Percentiles rank a stretch among this genome's conserved stretches.
Conservation (phyloP, 2,329 filamentous ascomycete species). For the Ceratocystis cubensis region DNA sequence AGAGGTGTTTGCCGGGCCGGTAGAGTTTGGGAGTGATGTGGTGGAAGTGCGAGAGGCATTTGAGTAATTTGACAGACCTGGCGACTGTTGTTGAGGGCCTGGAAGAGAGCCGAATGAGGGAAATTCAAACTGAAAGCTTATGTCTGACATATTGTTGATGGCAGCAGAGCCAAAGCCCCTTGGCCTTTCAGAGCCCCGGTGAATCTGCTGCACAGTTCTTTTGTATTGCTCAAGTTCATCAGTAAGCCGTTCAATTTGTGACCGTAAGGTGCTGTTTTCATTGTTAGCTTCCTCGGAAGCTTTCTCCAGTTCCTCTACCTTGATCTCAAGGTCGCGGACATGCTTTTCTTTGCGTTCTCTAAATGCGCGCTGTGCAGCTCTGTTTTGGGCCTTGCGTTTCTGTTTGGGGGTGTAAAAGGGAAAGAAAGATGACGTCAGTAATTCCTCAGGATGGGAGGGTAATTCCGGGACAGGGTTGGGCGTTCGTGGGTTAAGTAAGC, state of each 20-base stretch:
- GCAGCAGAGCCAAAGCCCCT: constrained; percentile 35
- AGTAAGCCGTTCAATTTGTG: constrained; percentile 80
- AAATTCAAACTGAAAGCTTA: constrained; percentile 91
- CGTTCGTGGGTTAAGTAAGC: neutral
- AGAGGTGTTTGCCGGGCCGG: constrained; percentile 17
- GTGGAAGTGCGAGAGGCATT: constrained; percentile 3
- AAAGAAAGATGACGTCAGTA: constrained; percentile 9
- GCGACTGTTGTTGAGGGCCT: constrained; percentile 29
- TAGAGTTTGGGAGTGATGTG: constrained; percentile 21
- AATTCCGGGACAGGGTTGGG: neutral
- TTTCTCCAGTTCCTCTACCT: constrained; percentile 67
- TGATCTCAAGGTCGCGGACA: constrained; percentile 69
- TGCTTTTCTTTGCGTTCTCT: constrained; percentile 91
- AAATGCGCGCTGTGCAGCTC: constrained; percentile 85
- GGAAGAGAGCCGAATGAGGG: constrained; percentile 77
- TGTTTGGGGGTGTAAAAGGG: constrained; percentile 31
- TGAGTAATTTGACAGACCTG: neutral
- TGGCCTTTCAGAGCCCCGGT: constrained; percentile 25
- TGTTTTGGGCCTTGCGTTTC: constrained; percentile 94
- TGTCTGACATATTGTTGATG: constrained; percentile 52
- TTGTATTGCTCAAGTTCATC: constrained; percentile 80
- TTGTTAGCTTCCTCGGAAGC: constrained; percentile 68
- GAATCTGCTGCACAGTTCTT: constrained; percentile 59
- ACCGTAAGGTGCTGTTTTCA: constrained; percentile 71
- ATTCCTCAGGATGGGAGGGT: neutral